Conservation (phyloP, 1,284 basidiomycete species). For the Xerocomus amazonicus region DNA sequence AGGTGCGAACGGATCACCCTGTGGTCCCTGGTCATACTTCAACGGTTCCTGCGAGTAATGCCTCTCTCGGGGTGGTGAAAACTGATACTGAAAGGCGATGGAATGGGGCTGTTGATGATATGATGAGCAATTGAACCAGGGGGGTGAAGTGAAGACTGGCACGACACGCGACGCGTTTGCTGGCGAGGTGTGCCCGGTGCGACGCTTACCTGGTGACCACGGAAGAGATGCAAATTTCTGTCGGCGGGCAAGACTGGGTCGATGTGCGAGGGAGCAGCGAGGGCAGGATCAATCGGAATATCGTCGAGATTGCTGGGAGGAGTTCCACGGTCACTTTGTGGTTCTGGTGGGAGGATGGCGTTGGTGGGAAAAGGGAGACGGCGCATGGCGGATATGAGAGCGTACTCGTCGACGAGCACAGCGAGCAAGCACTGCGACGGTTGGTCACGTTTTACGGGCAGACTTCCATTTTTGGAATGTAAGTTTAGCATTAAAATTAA, state of each 20-base stretch:
- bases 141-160: conserved; percentile 14
- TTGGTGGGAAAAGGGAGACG: conserved; percentile 56
- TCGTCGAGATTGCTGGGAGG: conserved; percentile 52
- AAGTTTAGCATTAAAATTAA: conserved; percentile 4
- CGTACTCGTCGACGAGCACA: conserved; percentile 32
- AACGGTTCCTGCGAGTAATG: conserved; percentile 36
- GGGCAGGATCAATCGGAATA: conserved; percentile 72
- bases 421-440: conserved; percentile 15
- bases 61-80: conserved; percentile 17
- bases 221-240: conserved; percentile 6
- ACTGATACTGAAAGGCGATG: conserved; percentile 13
- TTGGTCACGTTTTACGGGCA: conserved; percentile 27
- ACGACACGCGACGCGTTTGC: conserved; percentile 53
- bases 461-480: conserved; percentile 13
- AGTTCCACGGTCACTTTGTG: conserved; percentile 53
- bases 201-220: conserved; percentile 32
- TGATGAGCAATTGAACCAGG: conserved; percentile 19
- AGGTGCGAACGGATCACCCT: conserved; percentile 77
- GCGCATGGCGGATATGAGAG: conserved; percentile 41
- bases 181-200: conserved; percentile 10
- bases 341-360: conserved; percentile 46
- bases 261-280: conserved; percentile 43
- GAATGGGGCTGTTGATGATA: conserved; percentile 19
- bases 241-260: conserved; percentile 49
- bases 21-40: conserved; percentile 66